Conservation (phyloP, 352 stramenopile species). For the Phytophthora agathidicida region DNA sequence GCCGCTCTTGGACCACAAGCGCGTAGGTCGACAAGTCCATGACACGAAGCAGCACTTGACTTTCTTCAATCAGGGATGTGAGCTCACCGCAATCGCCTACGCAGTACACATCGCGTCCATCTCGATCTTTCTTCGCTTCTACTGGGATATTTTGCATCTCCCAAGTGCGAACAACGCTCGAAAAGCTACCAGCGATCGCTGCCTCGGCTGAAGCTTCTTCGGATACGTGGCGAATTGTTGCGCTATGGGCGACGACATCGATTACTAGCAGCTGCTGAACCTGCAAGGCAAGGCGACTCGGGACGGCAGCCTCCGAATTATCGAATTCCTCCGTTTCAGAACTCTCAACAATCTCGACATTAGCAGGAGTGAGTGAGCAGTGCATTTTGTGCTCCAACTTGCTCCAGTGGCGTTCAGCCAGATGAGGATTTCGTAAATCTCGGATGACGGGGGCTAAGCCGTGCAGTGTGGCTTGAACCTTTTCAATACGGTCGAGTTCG, state of each 20-base stretch:
- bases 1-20: constrained; percentile 48
- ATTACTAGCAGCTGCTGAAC: constrained; percentile 61
- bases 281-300: constrained; percentile 39
- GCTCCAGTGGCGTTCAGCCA: constrained; percentile 71
- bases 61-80: constrained; percentile 65
- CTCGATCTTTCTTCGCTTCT: constrained; percentile 54
- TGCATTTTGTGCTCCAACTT: constrained; percentile 79
- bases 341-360: neutral
- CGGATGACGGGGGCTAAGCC: constrained; percentile 58
- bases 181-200: constrained; percentile 62
- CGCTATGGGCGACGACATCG: constrained; percentile 42
- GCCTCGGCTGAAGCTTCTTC: constrained; percentile 76
- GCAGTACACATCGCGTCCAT: constrained; percentile 59
- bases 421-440: constrained; percentile 60
- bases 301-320: neutral
- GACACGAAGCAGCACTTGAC: constrained; percentile 70
- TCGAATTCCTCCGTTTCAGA: neutral
- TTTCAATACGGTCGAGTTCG: constrained; percentile 45
- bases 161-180: constrained; percentile 64
- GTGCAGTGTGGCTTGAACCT: constrained; percentile 49
- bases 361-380: constrained; percentile 36
- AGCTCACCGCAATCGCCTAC: constrained; percentile 68
- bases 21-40: constrained; percentile 79
- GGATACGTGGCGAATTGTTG: constrained; percentile 62
- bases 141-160: constrained; percentile 61